Evolutionary conservation across 495 filamentous ascomycete genomes (phyloP).

Genomic region (Pyronema domesticum): DNA sequence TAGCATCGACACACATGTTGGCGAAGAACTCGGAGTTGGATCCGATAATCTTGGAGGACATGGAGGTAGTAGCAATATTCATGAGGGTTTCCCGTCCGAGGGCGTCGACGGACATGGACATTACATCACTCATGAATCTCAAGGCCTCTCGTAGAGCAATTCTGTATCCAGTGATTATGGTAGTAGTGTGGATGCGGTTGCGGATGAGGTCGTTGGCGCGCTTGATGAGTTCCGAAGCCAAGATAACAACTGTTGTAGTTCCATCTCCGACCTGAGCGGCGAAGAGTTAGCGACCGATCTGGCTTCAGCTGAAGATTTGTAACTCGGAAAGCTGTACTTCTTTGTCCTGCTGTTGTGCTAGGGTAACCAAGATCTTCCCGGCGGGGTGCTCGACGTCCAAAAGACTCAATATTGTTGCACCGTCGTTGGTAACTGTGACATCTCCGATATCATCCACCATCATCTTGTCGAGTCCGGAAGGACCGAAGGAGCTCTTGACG

Average conservation of each 20-base stretch:
- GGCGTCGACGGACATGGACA: slow-evolving; percentile 82
- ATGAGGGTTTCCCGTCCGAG: slow-evolving; percentile 76
- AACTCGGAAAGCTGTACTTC: slow-evolving; percentile 37
- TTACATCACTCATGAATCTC: slow-evolving; percentile 96
- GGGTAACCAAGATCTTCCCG: slow-evolving; percentile 92
- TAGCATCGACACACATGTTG: slow-evolving; percentile 91
- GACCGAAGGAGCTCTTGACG: slow-evolving; percentile 95
- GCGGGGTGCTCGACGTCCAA: slow-evolving; percentile 95
- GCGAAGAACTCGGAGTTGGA: slow-evolving; percentile 92
- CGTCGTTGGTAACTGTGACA: slow-evolving; percentile 98
- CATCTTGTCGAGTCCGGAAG: slow-evolving; percentile 97
- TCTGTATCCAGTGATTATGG: slow-evolving; percentile 95
- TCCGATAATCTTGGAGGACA: slow-evolving; percentile 98
- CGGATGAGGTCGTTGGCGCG: slow-evolving; percentile 96
- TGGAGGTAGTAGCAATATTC: slow-evolving; percentile 95
- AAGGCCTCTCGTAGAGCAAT: slow-evolving; percentile 90
- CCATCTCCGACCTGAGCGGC: slow-evolving; percentile 64
- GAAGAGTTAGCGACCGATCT: not conserved
- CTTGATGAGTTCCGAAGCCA: slow-evolving; percentile 86
- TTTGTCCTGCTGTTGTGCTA: slow-evolving; percentile 97
- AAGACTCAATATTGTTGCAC: slow-evolving; percentile 85
- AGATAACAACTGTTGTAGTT: slow-evolving; percentile 92
- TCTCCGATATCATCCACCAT: slow-evolving; percentile 99
- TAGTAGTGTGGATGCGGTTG: slow-evolving; percentile 98
- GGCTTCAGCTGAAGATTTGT: not conserved